Evolutionary conservation across 2,329 filamentous ascomycete species (phyloP).

Genomic region (Colletotrichum sp.): DNA sequence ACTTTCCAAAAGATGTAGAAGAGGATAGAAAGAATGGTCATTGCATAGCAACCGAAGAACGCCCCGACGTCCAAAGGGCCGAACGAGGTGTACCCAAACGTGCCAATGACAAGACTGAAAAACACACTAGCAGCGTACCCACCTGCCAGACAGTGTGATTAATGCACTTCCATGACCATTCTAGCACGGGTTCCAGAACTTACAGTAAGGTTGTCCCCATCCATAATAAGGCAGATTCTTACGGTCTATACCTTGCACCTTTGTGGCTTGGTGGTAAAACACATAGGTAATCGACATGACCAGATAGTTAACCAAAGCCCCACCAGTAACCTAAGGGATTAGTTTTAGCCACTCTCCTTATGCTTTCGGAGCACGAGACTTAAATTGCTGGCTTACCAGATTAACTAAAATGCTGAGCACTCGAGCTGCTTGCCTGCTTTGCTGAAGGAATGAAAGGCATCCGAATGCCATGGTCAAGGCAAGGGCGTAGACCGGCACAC

Average conservation of each 20-base stretch:
- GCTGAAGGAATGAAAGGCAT: conserved; percentile 19
- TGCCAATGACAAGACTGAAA: conserved; percentile 63
- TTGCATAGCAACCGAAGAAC: conserved; percentile 69
- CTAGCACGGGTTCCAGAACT: too few species aligned
- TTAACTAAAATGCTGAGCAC: conserved; percentile 55
- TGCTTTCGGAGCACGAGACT: too few species aligned
- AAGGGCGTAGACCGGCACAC: conserved; percentile 25
- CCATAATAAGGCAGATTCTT: conserved; percentile 69
- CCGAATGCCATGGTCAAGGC: conserved; percentile 6
- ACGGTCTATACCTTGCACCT: conserved; percentile 55
- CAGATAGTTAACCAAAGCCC: conserved; percentile 17
- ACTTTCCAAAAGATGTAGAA: conserved; percentile 64
- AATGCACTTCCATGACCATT: too few species aligned
- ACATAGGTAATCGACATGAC: conserved; percentile 56
- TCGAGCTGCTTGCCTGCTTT: conserved; percentile 56
- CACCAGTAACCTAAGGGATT: conserved; percentile 67
- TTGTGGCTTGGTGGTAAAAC: conserved; percentile 64
- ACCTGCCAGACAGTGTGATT: conserved; percentile 32
- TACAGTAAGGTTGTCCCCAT: conserved; percentile 64
- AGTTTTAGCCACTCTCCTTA: conserved; percentile 45
- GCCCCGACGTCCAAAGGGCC: conserved; percentile 62
- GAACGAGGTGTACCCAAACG: conserved; percentile 69
- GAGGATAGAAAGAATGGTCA: conserved; percentile 64
- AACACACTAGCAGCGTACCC: conserved; percentile 61
- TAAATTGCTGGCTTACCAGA: too few species aligned